Evolutionary conservation across 805 yeast genomes (phyloP), one percentile per base, ranked within the genome.

Genomic region (Metschnikowia santaceciliae): DNA sequence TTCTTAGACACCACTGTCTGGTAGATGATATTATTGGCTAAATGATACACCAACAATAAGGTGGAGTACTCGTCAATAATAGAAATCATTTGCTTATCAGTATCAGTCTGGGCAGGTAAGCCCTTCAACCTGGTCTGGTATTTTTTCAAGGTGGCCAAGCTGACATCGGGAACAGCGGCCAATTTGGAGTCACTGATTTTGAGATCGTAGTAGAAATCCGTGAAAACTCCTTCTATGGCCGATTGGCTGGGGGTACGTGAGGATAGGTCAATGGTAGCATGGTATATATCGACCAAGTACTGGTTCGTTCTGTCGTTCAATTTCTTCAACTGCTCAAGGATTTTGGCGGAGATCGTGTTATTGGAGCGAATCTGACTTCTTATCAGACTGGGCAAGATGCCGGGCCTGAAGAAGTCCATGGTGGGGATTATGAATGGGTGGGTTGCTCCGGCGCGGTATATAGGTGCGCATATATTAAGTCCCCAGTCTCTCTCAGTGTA

Each of bases 21-120:
- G 51, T 62, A 66, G 34, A 74, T 68, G 26, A 71, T 54, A 11
- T 64, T 50, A 49, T 68, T 70, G 36, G 77, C 67, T 37, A 69
- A 51, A 32, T 66, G 61, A 30, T 66, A 59, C 48, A 59, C 56
- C 2, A 62, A 50, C n/a, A 66, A 46, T 20, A 70, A 46, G 4
- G 56, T 41, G 36, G 61, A 49, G 47, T 68, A 70, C 17, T 61
- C 54, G 52, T 63, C 61, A 36, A 70, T 58, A 30, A 66, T 42
- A n/a, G 47, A 23, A 7, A 47, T 47, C 34, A 58, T 48, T 3
- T 49, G 49, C 6, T 30, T 33, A 10, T 54, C 54, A 15, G 51
- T 45, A 2, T 57, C 56, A 13, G 49, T 32, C n/a, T 19, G 11
- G 4, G 33, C 26, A 22, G 43, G 13, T 14, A 39, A 32, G 10